Conservation (phyloP, 148 eudicot species). For the Silene uniflora region DNA sequence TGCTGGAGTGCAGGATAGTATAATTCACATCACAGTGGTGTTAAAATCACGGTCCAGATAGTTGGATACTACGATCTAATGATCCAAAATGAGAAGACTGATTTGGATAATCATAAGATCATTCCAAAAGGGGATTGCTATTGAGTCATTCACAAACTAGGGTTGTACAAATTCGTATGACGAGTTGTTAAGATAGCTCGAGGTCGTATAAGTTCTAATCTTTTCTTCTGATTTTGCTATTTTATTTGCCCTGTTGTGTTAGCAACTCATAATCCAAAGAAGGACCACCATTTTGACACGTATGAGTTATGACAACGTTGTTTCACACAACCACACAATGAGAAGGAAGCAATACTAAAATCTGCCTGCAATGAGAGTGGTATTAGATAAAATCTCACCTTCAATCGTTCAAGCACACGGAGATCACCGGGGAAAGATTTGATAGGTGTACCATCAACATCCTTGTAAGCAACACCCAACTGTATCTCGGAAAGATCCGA, state of each 20-base stretch:
- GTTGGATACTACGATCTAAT: neutral
- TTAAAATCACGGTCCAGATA: neutral
- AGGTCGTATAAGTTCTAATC: neutral
- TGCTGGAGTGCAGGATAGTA: neutral
- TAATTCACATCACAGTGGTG: neutral
- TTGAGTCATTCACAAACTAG: neutral
- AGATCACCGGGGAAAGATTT: slow-evolving; percentile 84
- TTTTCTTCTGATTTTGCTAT: neutral
- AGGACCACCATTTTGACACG: neutral
- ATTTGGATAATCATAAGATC: neutral
- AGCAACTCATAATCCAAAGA: neutral
- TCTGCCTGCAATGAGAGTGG: neutral
- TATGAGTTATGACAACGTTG: neutral
- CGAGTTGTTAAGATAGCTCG: neutral
- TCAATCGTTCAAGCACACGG: slow-evolving; percentile 61
- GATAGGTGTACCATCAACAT: slow-evolving; percentile 55
- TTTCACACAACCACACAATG: neutral
- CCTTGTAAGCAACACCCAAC: slow-evolving; percentile 75
- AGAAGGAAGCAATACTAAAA: slow-evolving; percentile 6
- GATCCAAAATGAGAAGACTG: neutral
- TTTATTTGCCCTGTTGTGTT: neutral
- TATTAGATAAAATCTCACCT: slow-evolving; percentile 37
- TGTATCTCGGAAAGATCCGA: slow-evolving; percentile 82
- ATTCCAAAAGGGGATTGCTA: neutral
- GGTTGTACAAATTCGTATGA: neutral